Percentiles rank a stretch among this genome's conserved stretches.
Conservation (phyloP, 2,329 filamentous ascomycete species). For the Triangularia setosa region DNA sequence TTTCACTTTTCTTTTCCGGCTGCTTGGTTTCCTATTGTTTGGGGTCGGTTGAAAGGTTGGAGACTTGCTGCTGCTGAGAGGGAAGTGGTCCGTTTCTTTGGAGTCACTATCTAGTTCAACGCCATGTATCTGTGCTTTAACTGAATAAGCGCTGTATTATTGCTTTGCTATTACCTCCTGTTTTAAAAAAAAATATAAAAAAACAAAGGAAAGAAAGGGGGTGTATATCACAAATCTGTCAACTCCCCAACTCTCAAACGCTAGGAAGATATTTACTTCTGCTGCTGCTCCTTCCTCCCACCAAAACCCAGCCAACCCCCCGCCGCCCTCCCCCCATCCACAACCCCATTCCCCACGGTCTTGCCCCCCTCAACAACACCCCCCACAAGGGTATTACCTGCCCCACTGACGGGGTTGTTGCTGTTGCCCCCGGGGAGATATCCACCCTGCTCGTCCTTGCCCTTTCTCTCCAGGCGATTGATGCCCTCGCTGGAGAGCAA, state of each 20-base stretch:
- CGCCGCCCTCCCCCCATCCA: conserved; percentile 15
- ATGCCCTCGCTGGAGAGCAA: conserved; percentile 59
- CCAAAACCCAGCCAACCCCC: conserved; percentile 16
- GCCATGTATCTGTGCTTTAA: not conserved
- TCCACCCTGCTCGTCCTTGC: conserved; percentile 57
- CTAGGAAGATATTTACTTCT: not conserved
- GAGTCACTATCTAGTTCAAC: not conserved
- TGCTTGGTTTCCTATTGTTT: not conserved
- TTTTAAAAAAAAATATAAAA: too few relatives aligned
- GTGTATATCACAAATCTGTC: not conserved
- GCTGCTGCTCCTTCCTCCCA: not conserved
- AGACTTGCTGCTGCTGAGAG: too few relatives aligned
- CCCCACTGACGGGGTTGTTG: not conserved
- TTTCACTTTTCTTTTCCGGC: not conserved
- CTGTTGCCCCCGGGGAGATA: conserved; percentile 33
- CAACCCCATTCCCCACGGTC: conserved; percentile 12
- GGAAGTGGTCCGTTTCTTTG: too few relatives aligned
- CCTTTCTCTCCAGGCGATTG: conserved; percentile 61
- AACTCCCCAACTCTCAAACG: not conserved
- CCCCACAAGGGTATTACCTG: conserved; percentile 15
- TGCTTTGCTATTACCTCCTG: not conserved
- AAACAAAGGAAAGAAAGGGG: not conserved
- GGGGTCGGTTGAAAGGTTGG: not conserved
- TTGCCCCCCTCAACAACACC: conserved; percentile 4
- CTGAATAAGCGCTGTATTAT: not conserved